Percentiles rank a stretch among this genome's conserved stretches.
These are phyloP conservation scores for Protomyces inundatus DNA, from an alignment of 1,139 yeast genomes.

Conservation along the genomic window DNA sequence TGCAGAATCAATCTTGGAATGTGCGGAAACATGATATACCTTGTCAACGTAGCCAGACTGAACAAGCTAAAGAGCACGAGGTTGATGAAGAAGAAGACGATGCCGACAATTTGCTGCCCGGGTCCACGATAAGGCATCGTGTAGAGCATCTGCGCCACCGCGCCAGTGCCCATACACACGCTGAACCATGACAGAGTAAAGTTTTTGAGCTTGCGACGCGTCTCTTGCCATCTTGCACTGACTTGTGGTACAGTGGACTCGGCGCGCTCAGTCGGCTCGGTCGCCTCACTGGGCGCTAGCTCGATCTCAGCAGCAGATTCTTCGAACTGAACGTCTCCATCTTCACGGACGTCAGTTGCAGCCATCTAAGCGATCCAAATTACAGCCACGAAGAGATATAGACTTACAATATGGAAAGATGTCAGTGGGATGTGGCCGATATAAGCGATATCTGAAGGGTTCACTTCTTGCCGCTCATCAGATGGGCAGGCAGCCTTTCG, in stretches of 20 bases:
- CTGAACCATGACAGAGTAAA: slow-evolving; percentile 28
- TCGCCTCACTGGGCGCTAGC: too few relatives aligned
- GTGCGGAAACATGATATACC: slow-evolving; percentile 18
- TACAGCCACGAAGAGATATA: too few relatives aligned
- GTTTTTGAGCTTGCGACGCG: slow-evolving; percentile 21
- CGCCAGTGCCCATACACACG: slow-evolving; percentile 27
- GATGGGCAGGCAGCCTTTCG: too few relatives aligned
- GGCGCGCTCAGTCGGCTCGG: background rate
- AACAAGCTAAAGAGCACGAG: slow-evolving; percentile 12
- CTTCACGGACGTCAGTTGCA: too few relatives aligned
- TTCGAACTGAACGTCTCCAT: too few relatives aligned
- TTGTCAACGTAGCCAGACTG: background rate
- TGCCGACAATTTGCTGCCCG: slow-evolving; percentile 23
- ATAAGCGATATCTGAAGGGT: too few relatives aligned
- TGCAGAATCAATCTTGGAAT: slow-evolving; percentile 7
- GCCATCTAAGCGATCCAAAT: too few relatives aligned
- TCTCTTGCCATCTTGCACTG: slow-evolving; percentile 9
- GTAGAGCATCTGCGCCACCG: slow-evolving; percentile 20
- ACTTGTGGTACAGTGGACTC: background rate
- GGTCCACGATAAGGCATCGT: slow-evolving; percentile 26
- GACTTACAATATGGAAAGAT: too few relatives aligned
- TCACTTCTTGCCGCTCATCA: too few relatives aligned
- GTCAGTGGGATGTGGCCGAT: too few relatives aligned
- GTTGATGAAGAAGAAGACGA: slow-evolving; percentile 21
- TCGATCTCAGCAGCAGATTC: too few relatives aligned